These are phyloP conservation scores for Neurospora sp. DNA, from an alignment of 495 filamentous ascomycete genomes.

Conservation along the genomic window DNA sequence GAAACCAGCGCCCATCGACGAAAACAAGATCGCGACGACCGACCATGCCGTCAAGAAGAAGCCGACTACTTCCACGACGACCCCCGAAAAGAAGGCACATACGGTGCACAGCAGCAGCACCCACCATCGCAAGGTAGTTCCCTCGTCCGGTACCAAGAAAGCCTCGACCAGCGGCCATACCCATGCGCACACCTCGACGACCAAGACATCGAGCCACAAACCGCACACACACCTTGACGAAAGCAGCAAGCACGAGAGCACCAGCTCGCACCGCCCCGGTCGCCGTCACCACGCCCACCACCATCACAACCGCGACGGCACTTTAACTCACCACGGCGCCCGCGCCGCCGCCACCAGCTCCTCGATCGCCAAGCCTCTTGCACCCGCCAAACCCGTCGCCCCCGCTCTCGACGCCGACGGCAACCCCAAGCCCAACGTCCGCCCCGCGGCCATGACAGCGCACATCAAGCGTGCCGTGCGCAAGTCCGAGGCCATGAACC, in stretches of 20 bases:
- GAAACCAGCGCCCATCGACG: not conserved
- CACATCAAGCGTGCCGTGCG: conserved; percentile 14
- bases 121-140: not conserved
- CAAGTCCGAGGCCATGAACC: conserved; percentile 5
- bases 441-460: conserved; percentile 11
- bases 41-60: not conserved
- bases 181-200: not conserved
- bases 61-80: not conserved
- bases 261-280: not conserved
- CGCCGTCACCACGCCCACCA: not conserved
- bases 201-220: not conserved
- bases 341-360: conserved; percentile 4
- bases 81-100: not conserved
- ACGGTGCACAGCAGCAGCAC: not conserved
- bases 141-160: not conserved
- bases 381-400: conserved; percentile 1
- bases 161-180: not conserved
- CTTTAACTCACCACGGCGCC: not conserved
- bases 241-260: conserved; percentile 2
- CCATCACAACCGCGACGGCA: conserved; percentile 4
- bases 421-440: conserved; percentile 4
- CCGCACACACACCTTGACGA: not conserved
- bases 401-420: not conserved
- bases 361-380: not conserved
- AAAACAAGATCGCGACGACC: not conserved